Conservation (phyloP, 768 basidiomycete genomes). For the Chalciporus sphaerocephalus region DNA sequence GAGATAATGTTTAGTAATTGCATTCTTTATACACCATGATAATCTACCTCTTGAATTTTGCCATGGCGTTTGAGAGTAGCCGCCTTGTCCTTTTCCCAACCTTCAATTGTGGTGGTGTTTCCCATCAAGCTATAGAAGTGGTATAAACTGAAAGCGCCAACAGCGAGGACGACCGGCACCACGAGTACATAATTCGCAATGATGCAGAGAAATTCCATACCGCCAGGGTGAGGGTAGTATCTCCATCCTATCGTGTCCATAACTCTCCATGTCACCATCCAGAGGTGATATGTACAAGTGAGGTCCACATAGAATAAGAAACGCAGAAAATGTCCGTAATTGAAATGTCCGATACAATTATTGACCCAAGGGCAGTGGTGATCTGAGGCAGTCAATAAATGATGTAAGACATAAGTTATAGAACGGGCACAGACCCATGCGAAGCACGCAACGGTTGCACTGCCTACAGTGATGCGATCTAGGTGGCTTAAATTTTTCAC, state of each 20-base stretch:
- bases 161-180: slow-evolving; percentile 78
- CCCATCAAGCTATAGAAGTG: slow-evolving; percentile 73
- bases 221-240: slow-evolving; percentile 64
- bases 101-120: slow-evolving; percentile 95
- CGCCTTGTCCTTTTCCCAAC: slow-evolving; percentile 96
- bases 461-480: slow-evolving; percentile 89
- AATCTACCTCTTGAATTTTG: slow-evolving; percentile 69
- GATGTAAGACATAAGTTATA: neutral
- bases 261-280: slow-evolving; percentile 73
- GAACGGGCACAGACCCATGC: slow-evolving; percentile 64
- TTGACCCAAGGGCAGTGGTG: slow-evolving; percentile 93
- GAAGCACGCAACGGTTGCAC: slow-evolving; percentile 82
- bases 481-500: slow-evolving; percentile 81
- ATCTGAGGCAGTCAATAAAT: slow-evolving; percentile 41
- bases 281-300: slow-evolving; percentile 82
- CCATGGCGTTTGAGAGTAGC: slow-evolving; percentile 81
- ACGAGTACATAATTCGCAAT: slow-evolving; percentile 84
- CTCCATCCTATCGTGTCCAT: slow-evolving; percentile 38
- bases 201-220: slow-evolving; percentile 73
- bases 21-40: neutral
- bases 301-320: slow-evolving; percentile 91
- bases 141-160: slow-evolving; percentile 90
- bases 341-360: slow-evolving; percentile 91
- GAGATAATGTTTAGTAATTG: slow-evolving; percentile 1
- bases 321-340: slow-evolving; percentile 84